Conservation (phyloP, 2,329 filamentous ascomycete species). For the Ophiocordyceps sinensis region DNA sequence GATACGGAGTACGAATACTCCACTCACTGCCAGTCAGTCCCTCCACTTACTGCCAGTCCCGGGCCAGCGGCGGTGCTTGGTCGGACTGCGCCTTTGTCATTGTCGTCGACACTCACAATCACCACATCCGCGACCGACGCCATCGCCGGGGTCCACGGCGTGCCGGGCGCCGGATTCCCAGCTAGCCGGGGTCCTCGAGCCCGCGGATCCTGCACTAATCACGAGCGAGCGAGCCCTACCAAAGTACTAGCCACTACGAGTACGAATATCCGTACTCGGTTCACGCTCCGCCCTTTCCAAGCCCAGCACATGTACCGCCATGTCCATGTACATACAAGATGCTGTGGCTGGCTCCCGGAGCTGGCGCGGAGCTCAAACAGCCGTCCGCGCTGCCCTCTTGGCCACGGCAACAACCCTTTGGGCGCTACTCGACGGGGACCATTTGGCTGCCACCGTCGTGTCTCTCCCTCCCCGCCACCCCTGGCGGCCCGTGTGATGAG, state of each 20-base stretch:
- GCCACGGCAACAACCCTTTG: background rate
- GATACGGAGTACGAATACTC: no score
- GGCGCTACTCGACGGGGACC: background rate
- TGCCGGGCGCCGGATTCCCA: background rate
- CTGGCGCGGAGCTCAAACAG: background rate
- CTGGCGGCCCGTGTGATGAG: background rate
- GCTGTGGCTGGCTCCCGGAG: background rate
- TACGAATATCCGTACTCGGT: no score
- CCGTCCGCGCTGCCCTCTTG: background rate
- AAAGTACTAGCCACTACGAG: background rate
- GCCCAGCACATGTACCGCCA: background rate
- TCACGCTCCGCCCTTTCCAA: background rate
- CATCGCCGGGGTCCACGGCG: background rate
- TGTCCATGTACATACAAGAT: background rate
- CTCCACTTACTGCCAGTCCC: no score
- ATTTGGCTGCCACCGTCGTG: background rate
- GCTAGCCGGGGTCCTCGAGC: background rate
- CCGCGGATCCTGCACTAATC: constrained; percentile 1
- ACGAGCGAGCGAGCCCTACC: background rate
- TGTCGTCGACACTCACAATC: background rate
- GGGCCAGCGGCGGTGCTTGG: background rate
- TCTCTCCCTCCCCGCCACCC: background rate
- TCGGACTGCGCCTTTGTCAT: background rate
- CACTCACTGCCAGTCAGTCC: background rate
- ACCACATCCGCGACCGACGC: background rate